Evolutionary conservation across 768 basidiomycete genomes (phyloP), one percentile per base, ranked within the genome.

Genomic region (Nidularia sp.): DNA sequence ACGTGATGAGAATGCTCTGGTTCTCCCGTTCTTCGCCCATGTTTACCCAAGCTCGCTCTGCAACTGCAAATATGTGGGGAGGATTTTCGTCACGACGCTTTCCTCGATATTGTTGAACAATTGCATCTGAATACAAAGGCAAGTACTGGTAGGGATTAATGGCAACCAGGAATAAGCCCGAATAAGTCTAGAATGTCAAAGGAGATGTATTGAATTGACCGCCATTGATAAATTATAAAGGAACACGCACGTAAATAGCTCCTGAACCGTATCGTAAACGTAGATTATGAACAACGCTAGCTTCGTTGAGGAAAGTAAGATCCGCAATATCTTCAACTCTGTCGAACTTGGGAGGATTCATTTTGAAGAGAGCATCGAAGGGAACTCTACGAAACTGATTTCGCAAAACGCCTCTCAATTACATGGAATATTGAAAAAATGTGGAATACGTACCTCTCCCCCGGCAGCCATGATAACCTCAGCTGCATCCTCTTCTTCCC

Each of bases 281-380:
- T 31, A 98, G 83, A 71, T 98, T 98, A 66, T 98, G 93, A n/a
- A 98, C 95, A 43, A 99, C 97, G 60, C 91, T 93, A 8, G 97
- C 95, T 77, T 99, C 97, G 66, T 98, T 98, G 53, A 98, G 76
- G 72, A 93, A 97, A 0, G 97, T 98, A 55, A 99, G 78, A 72
- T 98, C 95, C 41, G 97, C 97, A 57, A 98, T 98, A 67, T 99
- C 97, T 58, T 94, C 93, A 3, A 95, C 95, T 33, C 93, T 83
- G 73, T 98, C 95, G 67, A 98, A 99, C 70, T 98, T 97, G 44
- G 95, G 95, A 25, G 95, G 95, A 63, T 98, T 98, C 94, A 96
- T 96, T 76, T 95, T 95, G 62, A 87, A 90, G 39, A 97, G 70
- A 18, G 85, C 81, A 57, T 92, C 88, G 56, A 93, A 78, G 12